Base-by-base conservation (phyloP, 768 basidiomycete species). In the Suillus bovinus region DNA sequence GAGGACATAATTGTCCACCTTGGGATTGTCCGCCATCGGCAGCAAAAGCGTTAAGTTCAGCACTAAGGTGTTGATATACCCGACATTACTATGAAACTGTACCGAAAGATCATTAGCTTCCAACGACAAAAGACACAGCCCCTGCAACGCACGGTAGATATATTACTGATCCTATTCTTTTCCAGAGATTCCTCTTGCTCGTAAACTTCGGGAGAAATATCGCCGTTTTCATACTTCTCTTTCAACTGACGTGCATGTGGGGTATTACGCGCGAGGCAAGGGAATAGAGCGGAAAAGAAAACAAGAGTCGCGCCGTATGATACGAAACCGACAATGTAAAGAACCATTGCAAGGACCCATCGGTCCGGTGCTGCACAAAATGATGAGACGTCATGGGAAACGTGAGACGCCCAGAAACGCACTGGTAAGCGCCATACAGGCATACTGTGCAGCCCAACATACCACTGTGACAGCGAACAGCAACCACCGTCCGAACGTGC, bases 151-250 rank as follows among this genome's bases (percentile, higher is more conserved):
- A 91, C 91, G 47, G 89, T 93, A 69, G 88, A 90, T 65, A 93
- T 90, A 67, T 92, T 93, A 69, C 91, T 91, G 62, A 94, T 89
- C 64, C 87, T 77, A 64, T 92, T 94, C 81, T 92, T 92, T 76
- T 93, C 90, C 49, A 93, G 68, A 36, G 88, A 89, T 68, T 93
- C 90, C 68, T 90, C 90, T 20, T 65, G 69, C 68, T 93, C 91
- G 65, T 89, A 92, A 64, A 82, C 86, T 59, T 87, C 87, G 16
- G 76, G 73, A 0, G 78, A 67, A 13, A 88, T 84, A 62, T 88
- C 83, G 0, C 88, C 88, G 0, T 77, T 78, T 55, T 87, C 86
- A 60, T 82, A 86, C 66, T 79, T 82, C 55, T 81, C 82, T 39
- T 80, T 77, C 4, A 92, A 73, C 2, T 72, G 72, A 16, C 86